Conservation (phyloP, 768 basidiomycete genomes). For the Ramaria rubella region DNA sequence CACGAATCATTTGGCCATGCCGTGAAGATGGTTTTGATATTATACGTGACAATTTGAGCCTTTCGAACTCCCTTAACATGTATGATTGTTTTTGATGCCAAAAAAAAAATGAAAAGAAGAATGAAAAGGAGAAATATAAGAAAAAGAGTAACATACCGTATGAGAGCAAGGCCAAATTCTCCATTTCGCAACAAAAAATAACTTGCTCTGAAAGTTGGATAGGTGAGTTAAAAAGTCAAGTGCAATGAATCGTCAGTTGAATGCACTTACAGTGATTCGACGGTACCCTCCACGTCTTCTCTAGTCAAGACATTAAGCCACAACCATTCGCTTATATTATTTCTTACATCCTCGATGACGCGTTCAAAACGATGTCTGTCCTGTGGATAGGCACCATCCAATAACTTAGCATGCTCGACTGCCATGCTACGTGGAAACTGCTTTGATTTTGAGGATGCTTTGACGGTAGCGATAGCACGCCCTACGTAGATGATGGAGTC, state of each 20-base stretch:
- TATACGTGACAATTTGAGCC: constrained; percentile 72
- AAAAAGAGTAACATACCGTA: constrained; percentile 28
- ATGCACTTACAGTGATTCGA: constrained; percentile 69
- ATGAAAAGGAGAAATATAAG: not conserved
- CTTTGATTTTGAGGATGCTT: constrained; percentile 58
- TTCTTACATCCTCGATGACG: constrained; percentile 67
- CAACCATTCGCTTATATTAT: constrained; percentile 86
- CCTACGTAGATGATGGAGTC: constrained; percentile 86
- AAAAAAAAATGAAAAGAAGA: not conserved
- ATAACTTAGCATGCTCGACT: constrained; percentile 53
- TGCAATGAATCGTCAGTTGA: not conserved
- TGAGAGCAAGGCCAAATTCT: constrained; percentile 77
- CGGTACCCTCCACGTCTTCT: constrained; percentile 75
- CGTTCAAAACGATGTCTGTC: constrained; percentile 73
- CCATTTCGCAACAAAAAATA: constrained; percentile 88
- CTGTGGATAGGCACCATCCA: constrained; percentile 65
- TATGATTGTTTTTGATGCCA: not conserved
- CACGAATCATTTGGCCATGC: constrained; percentile 56
- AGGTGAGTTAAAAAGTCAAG: not conserved
- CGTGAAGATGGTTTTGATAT: constrained; percentile 52
- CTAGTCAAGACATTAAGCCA: constrained; percentile 85
- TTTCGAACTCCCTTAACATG: constrained; percentile 59
- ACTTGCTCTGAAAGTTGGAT: constrained; percentile 49
- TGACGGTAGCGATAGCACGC: constrained; percentile 78
- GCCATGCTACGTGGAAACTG: constrained; percentile 67